A percentile compares a stretch with the other conserved stretches of the same genome.
phyloP scores from a whole-genome alignment of 1,284 basidiomycete species.

The Malassezia caprae region DNA sequence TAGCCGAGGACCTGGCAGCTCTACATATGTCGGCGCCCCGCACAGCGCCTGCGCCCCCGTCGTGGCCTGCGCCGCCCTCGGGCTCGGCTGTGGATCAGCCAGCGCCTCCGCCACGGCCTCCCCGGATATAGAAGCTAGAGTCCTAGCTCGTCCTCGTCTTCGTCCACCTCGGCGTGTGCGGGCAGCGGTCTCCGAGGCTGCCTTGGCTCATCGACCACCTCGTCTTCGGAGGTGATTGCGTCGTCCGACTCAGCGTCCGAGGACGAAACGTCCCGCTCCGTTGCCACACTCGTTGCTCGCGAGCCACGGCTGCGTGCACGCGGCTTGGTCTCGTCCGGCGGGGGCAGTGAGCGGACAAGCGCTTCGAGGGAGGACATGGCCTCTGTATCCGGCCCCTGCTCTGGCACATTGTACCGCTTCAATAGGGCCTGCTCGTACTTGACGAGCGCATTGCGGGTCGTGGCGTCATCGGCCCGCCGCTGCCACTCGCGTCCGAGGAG shows the following conservation, averaged over 20 bases:
- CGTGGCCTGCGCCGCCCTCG: constrained; percentile 5
- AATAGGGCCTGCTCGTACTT: constrained; percentile 56
- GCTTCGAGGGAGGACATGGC: constrained; percentile 4
- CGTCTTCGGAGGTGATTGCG: not conserved
- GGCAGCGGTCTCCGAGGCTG: not conserved
- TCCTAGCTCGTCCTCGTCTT: constrained; percentile 6
- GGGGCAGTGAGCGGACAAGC: constrained; percentile 1
- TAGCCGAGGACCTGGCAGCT: constrained; percentile 10
- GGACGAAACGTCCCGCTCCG: not conserved
- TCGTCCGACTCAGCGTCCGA: not conserved
- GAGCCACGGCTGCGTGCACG: not conserved
- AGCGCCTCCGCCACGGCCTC: constrained; percentile 10
- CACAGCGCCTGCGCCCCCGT: not conserved
- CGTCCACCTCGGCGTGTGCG: not conserved
- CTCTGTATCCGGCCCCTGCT: not conserved
- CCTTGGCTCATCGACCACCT: not conserved
- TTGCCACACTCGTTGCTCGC: not conserved
- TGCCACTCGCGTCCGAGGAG: constrained; percentile 23
- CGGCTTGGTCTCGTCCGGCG: not conserved
- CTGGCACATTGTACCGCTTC: constrained; percentile 25
- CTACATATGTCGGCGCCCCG: not conserved
- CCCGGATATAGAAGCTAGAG: constrained; percentile 4
- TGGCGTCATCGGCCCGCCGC: constrained; percentile 52
- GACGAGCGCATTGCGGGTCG: constrained; percentile 61
- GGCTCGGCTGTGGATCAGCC: not conserved